Base-by-base conservation (phyloP, 108 stramenopile genomes). In the Bacterosira constricta region DNA sequence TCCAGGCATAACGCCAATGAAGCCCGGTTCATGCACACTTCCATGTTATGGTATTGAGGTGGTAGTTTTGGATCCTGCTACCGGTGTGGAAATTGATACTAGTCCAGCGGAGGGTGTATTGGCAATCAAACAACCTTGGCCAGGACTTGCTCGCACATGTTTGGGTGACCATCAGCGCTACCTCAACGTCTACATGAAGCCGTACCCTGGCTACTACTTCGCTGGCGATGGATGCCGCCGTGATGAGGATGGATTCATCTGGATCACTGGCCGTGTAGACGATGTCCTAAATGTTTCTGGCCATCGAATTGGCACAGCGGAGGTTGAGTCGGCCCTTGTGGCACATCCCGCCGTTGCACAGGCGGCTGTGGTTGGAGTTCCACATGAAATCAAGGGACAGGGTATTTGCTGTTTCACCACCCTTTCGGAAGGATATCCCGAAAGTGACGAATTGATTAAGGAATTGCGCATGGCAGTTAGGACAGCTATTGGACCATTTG, bases 191-290 rank as follows among this genome's bases (percentile, higher is more conserved):
- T 99, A 99, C 80, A 81, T 97, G 57, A 83, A 87, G 49, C 90
- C 94, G 8, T 99, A 99, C 82, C 87, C 91, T 17, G 97, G 97
- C 6, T 96, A 93, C 77, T 99, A 98, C 76, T 99, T 99, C 71
- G 96, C 97, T 8, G 97, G 97, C 10, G 99, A 99, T 61, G 96
- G 96, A 25, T 96, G 90, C 64, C 81, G 79, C 23, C 85, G 93
- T 38, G 98, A 98, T 73, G 78, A 80, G 31, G 95, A 99, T 74
- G 99, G 98, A 23, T 96, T 85, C 77, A 93, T 96, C 79, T 98
- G 91, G 77, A 97, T 99, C 64, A 98, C 96, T 52, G 99, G 98
- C 7, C 90, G 97, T 45, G 93, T 98, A 58, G 98, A 99, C 58
- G 98, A 98, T 68, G 98, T 99, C 8, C 81, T 99, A 23, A 99